Conservation (phyloP, 1,284 basidiomycete genomes). For the Boletellus deceptivus region DNA sequence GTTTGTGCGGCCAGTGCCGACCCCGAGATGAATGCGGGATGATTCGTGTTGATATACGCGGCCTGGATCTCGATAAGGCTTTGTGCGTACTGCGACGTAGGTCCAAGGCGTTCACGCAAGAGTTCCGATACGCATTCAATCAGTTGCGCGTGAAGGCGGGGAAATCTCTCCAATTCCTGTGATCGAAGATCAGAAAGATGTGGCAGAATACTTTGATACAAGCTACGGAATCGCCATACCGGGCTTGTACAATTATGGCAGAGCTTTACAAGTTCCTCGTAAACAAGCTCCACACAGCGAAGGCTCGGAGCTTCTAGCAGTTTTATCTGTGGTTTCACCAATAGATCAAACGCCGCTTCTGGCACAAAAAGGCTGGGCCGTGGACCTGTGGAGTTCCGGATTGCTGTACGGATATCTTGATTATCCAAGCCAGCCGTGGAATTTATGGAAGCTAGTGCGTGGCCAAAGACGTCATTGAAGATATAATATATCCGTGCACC, state of each 20-base stretch:
- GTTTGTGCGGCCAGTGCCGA: constrained; percentile 60
- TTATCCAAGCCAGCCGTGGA: constrained; percentile 89
- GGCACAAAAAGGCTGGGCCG: constrained; percentile 96
- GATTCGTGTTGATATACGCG: constrained; percentile 99
- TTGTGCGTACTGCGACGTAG: constrained; percentile 94
- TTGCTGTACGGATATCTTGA: constrained; percentile 96
- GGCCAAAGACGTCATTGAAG: constrained; percentile 98
- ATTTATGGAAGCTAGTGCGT: constrained; percentile 88
- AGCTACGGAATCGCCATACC: constrained; percentile 45
- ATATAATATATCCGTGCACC: constrained; percentile 99
- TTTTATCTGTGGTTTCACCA: constrained; percentile 99
- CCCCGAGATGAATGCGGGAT: constrained; percentile 83
- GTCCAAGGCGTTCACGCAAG: constrained; percentile 90
- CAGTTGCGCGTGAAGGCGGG: constrained; percentile 87
- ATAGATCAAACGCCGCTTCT: constrained; percentile 94
- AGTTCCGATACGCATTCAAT: constrained; percentile 98
- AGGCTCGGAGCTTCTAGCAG: constrained; percentile 91
- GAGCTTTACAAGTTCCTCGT: constrained; percentile 99
- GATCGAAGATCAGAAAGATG: constrained; percentile 7
- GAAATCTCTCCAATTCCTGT: constrained; percentile 97
- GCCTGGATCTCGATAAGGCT: constrained; percentile 97
- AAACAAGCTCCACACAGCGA: constrained; percentile 96
- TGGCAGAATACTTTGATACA: not conserved
- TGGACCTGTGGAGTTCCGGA: constrained; percentile 97
- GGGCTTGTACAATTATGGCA: constrained; percentile 96